phyloP scores from a whole-genome alignment of 768 basidiomycete genomes.

The Mycena filopes region DNA sequence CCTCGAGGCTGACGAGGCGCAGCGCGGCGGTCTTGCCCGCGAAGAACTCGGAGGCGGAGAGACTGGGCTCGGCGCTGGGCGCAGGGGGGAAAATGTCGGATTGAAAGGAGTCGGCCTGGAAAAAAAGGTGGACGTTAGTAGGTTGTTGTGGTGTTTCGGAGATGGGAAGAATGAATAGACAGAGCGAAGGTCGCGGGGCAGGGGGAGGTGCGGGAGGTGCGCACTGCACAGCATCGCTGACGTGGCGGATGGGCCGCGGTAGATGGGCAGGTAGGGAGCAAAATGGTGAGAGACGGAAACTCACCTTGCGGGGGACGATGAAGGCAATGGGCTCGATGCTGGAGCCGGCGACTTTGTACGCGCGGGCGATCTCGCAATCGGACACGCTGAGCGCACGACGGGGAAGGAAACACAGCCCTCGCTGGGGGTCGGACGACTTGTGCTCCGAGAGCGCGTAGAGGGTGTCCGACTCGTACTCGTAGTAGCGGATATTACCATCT shows the following conservation, averaged over 20 bases:
- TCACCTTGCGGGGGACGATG: slow-evolving; percentile 92
- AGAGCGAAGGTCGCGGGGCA: neutral
- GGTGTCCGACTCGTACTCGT: slow-evolving; percentile 91
- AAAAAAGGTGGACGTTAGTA: slow-evolving; percentile 11
- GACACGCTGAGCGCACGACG: slow-evolving; percentile 87
- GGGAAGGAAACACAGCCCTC: slow-evolving; percentile 97
- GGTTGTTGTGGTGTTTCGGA: slow-evolving; percentile 47
- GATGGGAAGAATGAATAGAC: slow-evolving; percentile 40
- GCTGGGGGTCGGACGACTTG: slow-evolving; percentile 92
- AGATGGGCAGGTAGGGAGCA: neutral
- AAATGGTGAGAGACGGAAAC: slow-evolving; percentile 30
- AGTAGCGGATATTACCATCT: slow-evolving; percentile 98
- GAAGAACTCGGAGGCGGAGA: slow-evolving; percentile 89
- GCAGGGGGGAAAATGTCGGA: slow-evolving; percentile 97
- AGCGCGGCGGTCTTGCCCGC: slow-evolving; percentile 81
- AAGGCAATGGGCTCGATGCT: slow-evolving; percentile 93
- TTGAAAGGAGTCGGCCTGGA: slow-evolving; percentile 93
- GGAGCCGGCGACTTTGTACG: slow-evolving; percentile 84
- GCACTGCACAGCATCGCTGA: too few species aligned
- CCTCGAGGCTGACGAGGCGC: slow-evolving; percentile 84
- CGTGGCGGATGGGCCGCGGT: neutral
- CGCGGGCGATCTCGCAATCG: slow-evolving; percentile 95
- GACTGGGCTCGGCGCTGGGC: slow-evolving; percentile 80
- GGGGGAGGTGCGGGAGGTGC: too few species aligned
- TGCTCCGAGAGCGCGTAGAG: slow-evolving; percentile 83